Percentiles rank a stretch among this genome's conserved stretches.
These are phyloP conservation scores for Paramecium tetraurelia DNA, from an alignment of 73 alveolate genomes.

Conservation along the genomic window DNA sequence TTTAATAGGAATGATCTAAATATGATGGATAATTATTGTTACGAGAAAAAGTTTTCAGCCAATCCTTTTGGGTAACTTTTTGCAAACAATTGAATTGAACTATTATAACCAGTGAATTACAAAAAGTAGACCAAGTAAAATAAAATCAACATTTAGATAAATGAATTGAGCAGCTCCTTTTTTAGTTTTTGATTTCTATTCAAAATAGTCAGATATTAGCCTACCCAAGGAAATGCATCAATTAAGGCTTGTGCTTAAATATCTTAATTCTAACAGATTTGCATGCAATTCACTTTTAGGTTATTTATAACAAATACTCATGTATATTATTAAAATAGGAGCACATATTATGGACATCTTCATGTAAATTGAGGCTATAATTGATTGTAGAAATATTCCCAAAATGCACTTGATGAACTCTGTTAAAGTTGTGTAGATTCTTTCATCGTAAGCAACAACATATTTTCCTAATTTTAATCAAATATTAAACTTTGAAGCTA, in stretches of 20 bases:
- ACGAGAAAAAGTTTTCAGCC: constrained; percentile 54
- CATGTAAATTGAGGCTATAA: constrained; percentile 51
- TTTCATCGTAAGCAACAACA: not conserved
- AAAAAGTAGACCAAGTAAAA: constrained; percentile 50
- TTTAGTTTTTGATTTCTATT: not conserved
- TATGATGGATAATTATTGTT: not conserved
- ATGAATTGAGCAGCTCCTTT: constrained; percentile 8
- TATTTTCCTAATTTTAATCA: not conserved
- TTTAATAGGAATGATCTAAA: constrained; percentile 22
- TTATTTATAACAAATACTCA: not conserved
- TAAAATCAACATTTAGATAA: constrained; percentile 37
- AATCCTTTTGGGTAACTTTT: constrained; percentile 57
- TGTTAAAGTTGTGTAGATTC: not conserved
- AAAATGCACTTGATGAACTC: not conserved
- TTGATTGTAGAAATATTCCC: constrained; percentile 29
- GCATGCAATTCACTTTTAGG: constrained; percentile 28
- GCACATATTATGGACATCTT: constrained; percentile 58
- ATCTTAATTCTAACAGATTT: constrained; percentile 23
- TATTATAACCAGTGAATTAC: not conserved
- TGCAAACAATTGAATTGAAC: not conserved
- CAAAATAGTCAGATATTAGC: constrained; percentile 35
- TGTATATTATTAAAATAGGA: constrained; percentile 30
- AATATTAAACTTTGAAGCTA: not conserved
- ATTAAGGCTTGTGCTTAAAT: not conserved
- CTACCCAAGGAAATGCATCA: constrained; percentile 56